Percentiles rank a stretch among this genome's conserved stretches.
Evolutionary conservation across 768 basidiomycete genomes (phyloP).

Genomic region (Russula ochroleuca): DNA sequence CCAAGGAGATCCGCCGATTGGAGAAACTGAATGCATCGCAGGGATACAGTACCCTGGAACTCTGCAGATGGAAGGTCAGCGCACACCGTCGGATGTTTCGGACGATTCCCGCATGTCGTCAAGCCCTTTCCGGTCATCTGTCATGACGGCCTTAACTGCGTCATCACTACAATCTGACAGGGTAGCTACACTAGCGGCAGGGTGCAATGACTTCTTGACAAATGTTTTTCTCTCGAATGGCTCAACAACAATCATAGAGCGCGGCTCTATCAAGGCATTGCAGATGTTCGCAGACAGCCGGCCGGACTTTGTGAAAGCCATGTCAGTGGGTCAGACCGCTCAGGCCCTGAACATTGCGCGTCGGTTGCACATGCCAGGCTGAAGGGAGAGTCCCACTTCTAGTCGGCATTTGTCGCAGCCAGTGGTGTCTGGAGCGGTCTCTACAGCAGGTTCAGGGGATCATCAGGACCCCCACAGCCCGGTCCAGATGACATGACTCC

Average conservation of each 20-base stretch:
- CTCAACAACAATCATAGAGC: conserved; percentile 97
- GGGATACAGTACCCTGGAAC: conserved; percentile 56
- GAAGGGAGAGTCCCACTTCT: conserved; percentile 42
- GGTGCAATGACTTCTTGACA: conserved; percentile 97
- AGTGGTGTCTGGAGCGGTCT: conserved; percentile 5
- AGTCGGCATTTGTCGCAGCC: conserved; percentile 40
- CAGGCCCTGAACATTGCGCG: conserved; percentile 48
- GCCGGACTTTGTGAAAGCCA: conserved; percentile 51
- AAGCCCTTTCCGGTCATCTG: conserved; percentile 82
- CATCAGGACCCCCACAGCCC: not conserved
- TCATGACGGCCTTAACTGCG: conserved; percentile 98
- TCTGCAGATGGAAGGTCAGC: conserved; percentile 52
- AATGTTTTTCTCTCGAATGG: conserved; percentile 91
- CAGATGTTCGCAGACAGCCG: conserved; percentile 88
- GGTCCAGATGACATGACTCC: conserved; percentile 6
- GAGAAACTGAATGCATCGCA: conserved; percentile 66
- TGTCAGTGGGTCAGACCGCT: conserved; percentile 43
- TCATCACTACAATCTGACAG: conserved; percentile 94
- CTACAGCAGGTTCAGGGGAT: not conserved
- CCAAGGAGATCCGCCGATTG: conserved; percentile 84
- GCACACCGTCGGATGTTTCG: conserved; percentile 53
- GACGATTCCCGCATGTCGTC: conserved; percentile 45
- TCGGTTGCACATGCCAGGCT: conserved; percentile 46
- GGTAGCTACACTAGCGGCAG: conserved; percentile 94
- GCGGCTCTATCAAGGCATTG: conserved; percentile 94